Evolutionary conservation across 176 grass and related monocot genomes (phyloP), one percentile per base, ranked within the genome.

Genomic region (Carex scoparia): DNA sequence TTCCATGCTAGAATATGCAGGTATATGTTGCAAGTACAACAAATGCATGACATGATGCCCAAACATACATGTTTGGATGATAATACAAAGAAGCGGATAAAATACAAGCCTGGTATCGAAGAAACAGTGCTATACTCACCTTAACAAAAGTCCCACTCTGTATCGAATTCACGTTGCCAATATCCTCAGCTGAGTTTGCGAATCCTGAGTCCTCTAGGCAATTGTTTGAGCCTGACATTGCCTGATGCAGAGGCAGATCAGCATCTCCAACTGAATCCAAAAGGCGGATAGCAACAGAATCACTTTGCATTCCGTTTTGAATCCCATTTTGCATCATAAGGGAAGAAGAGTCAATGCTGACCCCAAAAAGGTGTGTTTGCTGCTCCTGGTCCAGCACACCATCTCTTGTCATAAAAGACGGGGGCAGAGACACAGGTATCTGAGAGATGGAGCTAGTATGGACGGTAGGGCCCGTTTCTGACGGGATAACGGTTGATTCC

Each of bases 121-220:
- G 42, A 81, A 46, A 13, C 16, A 49, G 12, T 14, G 40, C 66
- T 70, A 59, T 15, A 64, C 65, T 88, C 60, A 97, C 94, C 92
- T 97, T 97, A 86, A 97, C 94, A 82, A 97, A 97, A 73, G 92
- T 97, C 87, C 87, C 94, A 92, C 80, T 82, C 84, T 91, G 92
- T 88, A 89, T 87, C 66, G 80, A 83, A 86, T 88, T 93, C 49
- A 85, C 87, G 68, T 87, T 80, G 37, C 86, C 90, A 78, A 97
- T 77, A 87, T 91, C 89, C 58, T 91, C 85, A 64, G 91, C 79
- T 70, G 86, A 79, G 60, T 86, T 85, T 58, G 91, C 89, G 56
- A 92, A 74, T 79, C 86, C 92, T 3, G 91, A 86, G 60, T 94
- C 91, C 78, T 92, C 91, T 66, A 94, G 81, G 77, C 86, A 93